Percentiles rank a stretch among this genome's conserved stretches.
These are phyloP conservation scores for Drosera spatulata DNA, from an alignment of 179 eudicot genomes.

Conservation along the genomic window DNA sequence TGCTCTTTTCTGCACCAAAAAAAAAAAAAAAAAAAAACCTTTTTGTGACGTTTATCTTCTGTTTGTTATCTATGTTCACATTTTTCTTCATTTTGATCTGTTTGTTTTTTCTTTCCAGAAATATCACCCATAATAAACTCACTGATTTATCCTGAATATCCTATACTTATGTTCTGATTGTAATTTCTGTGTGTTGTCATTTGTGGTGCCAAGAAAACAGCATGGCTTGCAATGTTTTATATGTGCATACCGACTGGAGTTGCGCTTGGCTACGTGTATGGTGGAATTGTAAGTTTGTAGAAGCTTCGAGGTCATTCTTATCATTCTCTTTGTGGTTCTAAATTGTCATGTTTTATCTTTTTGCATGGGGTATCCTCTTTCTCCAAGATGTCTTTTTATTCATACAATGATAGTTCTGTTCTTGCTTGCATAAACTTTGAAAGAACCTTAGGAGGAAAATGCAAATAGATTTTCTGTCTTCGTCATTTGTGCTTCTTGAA, in stretches of 20 bases:
- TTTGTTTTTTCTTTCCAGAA: too few relatives aligned
- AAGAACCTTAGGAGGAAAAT: too few relatives aligned
- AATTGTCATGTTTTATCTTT: not conserved
- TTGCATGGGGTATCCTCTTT: not conserved
- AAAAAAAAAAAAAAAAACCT: too few relatives aligned
- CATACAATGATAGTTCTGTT: too few relatives aligned
- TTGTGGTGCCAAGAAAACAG: conserved; percentile 48
- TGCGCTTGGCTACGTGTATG: conserved; percentile 78
- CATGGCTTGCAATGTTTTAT: conserved; percentile 84
- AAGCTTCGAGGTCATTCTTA: not conserved
- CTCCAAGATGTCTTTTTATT: not conserved
- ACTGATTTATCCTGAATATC: not conserved
- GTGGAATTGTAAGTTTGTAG: conserved; percentile 51
- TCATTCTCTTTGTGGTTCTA: not conserved
- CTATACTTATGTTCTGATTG: not conserved
- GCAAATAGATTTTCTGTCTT: too few relatives aligned
- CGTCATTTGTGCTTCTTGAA: too few relatives aligned
- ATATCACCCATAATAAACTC: too few relatives aligned
- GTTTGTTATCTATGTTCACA: too few relatives aligned
- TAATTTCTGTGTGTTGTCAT: not conserved
- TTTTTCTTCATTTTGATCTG: too few relatives aligned
- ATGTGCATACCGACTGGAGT: conserved; percentile 86
- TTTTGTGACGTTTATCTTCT: too few relatives aligned
- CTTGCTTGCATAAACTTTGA: too few relatives aligned
- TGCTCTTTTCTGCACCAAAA: too few relatives aligned